These are phyloP conservation scores for Ophiostoma tasmaniense DNA, from an alignment of 2,329 filamentous ascomycete genomes.

Conservation along the genomic window DNA sequence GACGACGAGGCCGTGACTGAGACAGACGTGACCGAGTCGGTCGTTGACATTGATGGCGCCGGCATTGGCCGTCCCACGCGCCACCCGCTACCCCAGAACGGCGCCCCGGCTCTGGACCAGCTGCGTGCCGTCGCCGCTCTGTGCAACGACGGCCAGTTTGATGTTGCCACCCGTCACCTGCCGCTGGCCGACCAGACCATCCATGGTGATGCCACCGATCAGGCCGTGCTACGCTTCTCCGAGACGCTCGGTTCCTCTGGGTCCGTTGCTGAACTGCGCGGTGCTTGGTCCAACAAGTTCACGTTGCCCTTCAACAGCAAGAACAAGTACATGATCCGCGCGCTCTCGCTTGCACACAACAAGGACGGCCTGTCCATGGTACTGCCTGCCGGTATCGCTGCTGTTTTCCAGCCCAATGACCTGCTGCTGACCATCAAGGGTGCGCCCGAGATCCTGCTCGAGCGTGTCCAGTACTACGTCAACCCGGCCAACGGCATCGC, in stretches of 20 bases:
- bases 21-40: slow-evolving; percentile 12
- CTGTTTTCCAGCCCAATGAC: slow-evolving; percentile 31
- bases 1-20: not conserved
- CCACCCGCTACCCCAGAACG: not conserved
- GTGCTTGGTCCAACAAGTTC: slow-evolving; percentile 57
- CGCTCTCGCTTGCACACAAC: slow-evolving; percentile 38
- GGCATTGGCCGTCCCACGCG: slow-evolving; percentile 27
- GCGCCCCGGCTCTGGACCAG: slow-evolving; percentile 39
- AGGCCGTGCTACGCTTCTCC: slow-evolving; percentile 63
- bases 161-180: slow-evolving; percentile 51
- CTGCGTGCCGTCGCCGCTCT: slow-evolving; percentile 54
- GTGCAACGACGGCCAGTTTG: slow-evolving; percentile 70
- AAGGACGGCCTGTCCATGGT: slow-evolving; percentile 31
- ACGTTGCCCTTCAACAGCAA: slow-evolving; percentile 72
- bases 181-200: slow-evolving; percentile 55
- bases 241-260: slow-evolving; percentile 44
- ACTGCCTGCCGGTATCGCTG: slow-evolving; percentile 30
- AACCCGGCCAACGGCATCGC: slow-evolving; percentile 44
- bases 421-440: slow-evolving; percentile 66
- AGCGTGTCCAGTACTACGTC: slow-evolving; percentile 51
- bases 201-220: slow-evolving; percentile 68
- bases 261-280: slow-evolving; percentile 50
- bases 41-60: not conserved
- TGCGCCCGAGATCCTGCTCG: slow-evolving; percentile 64
- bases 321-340: slow-evolving; percentile 72